phyloP scores from a whole-genome alignment of 306 rosid species.

The Cucurbita ficifolia region DNA sequence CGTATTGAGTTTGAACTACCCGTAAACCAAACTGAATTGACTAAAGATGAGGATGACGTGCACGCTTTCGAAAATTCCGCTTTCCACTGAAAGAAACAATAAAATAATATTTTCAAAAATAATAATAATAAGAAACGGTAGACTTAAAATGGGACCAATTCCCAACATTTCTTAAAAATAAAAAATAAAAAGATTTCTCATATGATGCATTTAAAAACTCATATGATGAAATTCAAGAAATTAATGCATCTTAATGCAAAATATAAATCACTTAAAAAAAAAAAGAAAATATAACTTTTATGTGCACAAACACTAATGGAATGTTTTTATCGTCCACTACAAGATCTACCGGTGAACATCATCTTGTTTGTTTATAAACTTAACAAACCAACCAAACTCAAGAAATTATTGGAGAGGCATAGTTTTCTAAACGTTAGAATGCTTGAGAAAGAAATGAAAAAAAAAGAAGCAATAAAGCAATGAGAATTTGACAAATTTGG shows the following conservation, averaged over 20 bases:
- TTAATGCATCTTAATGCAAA: too few relatives aligned
- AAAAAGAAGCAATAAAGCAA: not conserved
- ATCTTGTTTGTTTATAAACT: too few relatives aligned
- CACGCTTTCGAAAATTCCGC: not conserved
- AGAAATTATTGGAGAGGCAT: too few relatives aligned
- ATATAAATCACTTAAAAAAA: too few relatives aligned
- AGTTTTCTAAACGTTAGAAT: too few relatives aligned
- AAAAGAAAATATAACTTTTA: too few relatives aligned
- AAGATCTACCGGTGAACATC: too few relatives aligned
- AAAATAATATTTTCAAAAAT: too few relatives aligned
- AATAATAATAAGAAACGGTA: not conserved
- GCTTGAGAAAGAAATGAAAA: not conserved
- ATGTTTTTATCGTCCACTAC: too few relatives aligned
- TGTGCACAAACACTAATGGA: too few relatives aligned
- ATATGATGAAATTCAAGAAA: not conserved
- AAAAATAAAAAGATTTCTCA: too few relatives aligned
- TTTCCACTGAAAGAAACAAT: not conserved
- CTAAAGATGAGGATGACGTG: not conserved
- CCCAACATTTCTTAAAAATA: not conserved
- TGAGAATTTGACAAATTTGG: not conserved
- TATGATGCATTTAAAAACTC: not conserved
- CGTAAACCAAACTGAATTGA: not conserved
- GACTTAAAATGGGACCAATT: not conserved
- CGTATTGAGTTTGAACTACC: not conserved
- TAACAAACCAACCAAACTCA: too few relatives aligned